Evolutionary conservation across 805 yeast genomes (phyloP), one percentile per base, ranked within the genome.

Genomic region (Metschnikowia peoriensis): DNA sequence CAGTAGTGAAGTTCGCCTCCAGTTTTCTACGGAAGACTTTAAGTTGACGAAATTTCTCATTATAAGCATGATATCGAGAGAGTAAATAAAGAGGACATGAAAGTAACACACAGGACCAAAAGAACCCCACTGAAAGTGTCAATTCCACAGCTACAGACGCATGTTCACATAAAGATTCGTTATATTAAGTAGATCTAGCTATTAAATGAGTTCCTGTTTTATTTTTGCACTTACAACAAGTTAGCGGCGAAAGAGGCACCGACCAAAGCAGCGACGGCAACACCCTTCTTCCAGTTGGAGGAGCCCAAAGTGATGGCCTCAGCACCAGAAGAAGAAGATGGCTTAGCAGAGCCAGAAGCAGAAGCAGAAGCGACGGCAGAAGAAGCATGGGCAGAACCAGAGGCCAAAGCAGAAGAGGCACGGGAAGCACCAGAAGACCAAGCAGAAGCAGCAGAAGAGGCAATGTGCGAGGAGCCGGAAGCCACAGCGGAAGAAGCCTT

Each of bases 261-360:
- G 44, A 72, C 66, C 49, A 72, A 44, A 47, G 69, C 72, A 44
- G 70, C 72, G 42, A 73, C 65, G 29, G 67, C 69, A 50, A 63
- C 67, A 41, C 73, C 66, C 62, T 63, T 70, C 63, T 73, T 72
- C 77, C 75, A 72, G 16, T 68, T 63, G 38, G 62, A 40, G 9
- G 65, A 68, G 40, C 59, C 37, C 44, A 50, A 45, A 49, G 55
- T 49, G 49, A 55, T 63, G 16, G 61, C 57, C 28, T 57, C 58
- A 32, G 57, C 61, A 39, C 53, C 62, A 34, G 64, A 59, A 28
- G 52, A 57, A 12, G 57, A 53, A 39, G 59, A 52, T 7, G 58
- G 50, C 10, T 55, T 52, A 27, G 50, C 44, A 17, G 45, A 49
- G 12, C 56, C 40, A 12, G 56, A 28, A 47, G 48, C 28, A 9